Evolutionary conservation across 208 protist species (phyloP).

Genomic region (Strigomonas culicis): DNA sequence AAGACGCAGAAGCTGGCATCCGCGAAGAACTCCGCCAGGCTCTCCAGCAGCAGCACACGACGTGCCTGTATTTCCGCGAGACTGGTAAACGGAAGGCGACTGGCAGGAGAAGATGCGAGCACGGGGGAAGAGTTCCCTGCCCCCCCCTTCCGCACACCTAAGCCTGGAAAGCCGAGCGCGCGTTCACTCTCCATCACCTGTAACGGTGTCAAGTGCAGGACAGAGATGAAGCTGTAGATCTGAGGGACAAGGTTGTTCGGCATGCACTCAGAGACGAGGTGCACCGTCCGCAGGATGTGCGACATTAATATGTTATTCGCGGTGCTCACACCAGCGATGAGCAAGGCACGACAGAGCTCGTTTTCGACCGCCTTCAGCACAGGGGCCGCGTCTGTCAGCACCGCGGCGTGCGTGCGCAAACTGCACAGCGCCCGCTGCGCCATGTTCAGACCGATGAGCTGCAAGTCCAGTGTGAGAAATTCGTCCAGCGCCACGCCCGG

Average conservation of each 20-base stretch:
- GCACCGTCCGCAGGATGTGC: constrained; percentile 77
- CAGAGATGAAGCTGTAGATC: constrained; percentile 73
- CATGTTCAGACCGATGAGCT: constrained; percentile 73
- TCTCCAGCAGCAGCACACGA: constrained; percentile 83
- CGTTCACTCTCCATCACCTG: constrained; percentile 47
- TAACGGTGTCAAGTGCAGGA: constrained; percentile 78
- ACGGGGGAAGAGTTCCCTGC: not conserved
- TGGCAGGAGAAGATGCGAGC: not conserved
- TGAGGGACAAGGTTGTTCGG: constrained; percentile 68
- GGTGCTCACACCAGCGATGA: constrained; percentile 61
- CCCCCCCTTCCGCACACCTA: not conserved
- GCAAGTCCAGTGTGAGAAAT: constrained; percentile 20
- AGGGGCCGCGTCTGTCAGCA: constrained; percentile 11
- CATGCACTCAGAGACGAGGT: constrained; percentile 52
- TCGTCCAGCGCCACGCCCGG: not conserved
- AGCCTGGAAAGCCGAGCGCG: constrained; percentile 1
- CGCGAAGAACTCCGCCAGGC: constrained; percentile 78
- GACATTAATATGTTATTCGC: constrained; percentile 74
- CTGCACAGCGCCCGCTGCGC: constrained; percentile 60
- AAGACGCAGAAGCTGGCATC: constrained; percentile 61
- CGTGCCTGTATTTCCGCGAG: constrained; percentile 52
- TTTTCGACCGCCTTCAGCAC: constrained; percentile 63
- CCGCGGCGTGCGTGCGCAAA: constrained; percentile 26
- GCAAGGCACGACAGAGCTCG: constrained; percentile 65
- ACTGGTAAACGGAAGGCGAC: constrained; percentile 16